phyloP scores from a whole-genome alignment of 2,329 filamentous ascomycete species.

The Sphaerostilbella broomeana region DNA sequence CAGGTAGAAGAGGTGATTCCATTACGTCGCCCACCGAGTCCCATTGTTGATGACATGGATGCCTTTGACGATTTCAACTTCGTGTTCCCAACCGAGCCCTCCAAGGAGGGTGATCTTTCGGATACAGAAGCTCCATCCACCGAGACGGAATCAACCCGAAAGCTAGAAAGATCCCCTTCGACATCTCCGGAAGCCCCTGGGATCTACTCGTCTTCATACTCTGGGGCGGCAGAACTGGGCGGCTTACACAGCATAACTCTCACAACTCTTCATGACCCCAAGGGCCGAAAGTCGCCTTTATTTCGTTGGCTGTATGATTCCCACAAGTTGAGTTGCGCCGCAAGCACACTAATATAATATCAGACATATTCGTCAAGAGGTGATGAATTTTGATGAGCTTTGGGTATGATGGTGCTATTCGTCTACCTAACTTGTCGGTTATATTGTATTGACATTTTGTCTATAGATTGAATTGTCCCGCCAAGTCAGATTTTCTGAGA shows the following conservation, averaged over 20 bases:
- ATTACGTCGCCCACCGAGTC: slow-evolving; percentile 10
- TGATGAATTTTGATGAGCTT: slow-evolving; percentile 38
- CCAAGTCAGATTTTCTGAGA: slow-evolving; percentile 26
- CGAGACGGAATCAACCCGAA: slow-evolving; percentile 18
- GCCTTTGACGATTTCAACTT: slow-evolving; percentile 26
- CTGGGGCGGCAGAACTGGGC: slow-evolving; percentile 31
- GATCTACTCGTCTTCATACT: slow-evolving; percentile 32
- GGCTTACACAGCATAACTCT: slow-evolving; percentile 30
- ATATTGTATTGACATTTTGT: slow-evolving; percentile 8
- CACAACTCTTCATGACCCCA: slow-evolving; percentile 29
- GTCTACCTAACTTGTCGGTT: neutral
- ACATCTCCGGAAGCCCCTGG: slow-evolving; percentile 17
- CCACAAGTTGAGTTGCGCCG: neutral
- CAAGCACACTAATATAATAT: neutral
- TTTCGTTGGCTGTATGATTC: slow-evolving; percentile 36
- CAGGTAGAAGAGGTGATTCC: neutral
- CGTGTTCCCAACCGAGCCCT: slow-evolving; percentile 16
- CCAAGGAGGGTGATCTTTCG: slow-evolving; percentile 22
- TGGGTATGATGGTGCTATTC: slow-evolving; percentile 23
- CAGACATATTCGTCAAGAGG: slow-evolving; percentile 33
- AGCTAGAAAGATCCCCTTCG: slow-evolving; percentile 11
- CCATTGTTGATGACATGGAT: slow-evolving; percentile 22
- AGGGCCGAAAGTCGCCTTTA: slow-evolving; percentile 26
- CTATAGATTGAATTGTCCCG: slow-evolving; percentile 31
- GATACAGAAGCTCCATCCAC: slow-evolving; percentile 24